Evolutionary conservation across 202 grass and related monocot genomes (phyloP), one percentile per base, ranked within the genome.

Genomic region (Hordeum pubiflorum): DNA sequence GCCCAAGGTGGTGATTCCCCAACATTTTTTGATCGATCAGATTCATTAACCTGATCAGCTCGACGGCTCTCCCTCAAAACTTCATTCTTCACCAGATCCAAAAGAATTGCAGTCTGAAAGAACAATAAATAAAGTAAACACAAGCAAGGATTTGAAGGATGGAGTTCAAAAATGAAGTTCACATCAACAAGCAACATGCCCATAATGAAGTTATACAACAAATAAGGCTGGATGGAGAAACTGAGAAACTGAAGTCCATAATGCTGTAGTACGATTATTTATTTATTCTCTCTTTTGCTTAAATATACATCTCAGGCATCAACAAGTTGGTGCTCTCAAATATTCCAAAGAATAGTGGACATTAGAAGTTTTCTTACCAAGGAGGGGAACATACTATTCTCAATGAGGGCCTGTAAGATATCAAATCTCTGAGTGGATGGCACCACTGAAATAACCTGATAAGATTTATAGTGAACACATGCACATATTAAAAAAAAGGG

Each of bases 61-160:
- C 64, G 84, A 79, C 73, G 63, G 32, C 57, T 81, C 77, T 89
- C 89, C 68, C 22, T 76, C 21, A 52, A 68, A 86, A 94, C 81
- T 82, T 92, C 85, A 10, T 80, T 86, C 57, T 79, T 97, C 78
- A 92, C 89, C 56, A 90, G 70, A 85, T 97, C 94, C 32, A 97
- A 68, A 76, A 94, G 89, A 91, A 97, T 89, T 76, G 91, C 91
- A 79, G 81, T 94, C 94, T 97, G 68, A 58, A 75, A 68, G 61
- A 59, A 87, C 44, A 74, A 40, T 10, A 50, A 17, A 50, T 1
- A n/a, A n/a, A 54, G 50, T 54, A 38, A 71, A 29, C 70, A 79
- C 13, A 43, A 76, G 41, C 41, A 57, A 68, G 39, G 52, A 71
- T 70, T 75, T 65, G 38, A 58, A 85, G 37, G 33, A 82, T 74